Percentiles rank a stretch among this genome's conserved stretches.
phyloP scores from a whole-genome alignment of 805 yeast genomes.

The Blastobotrys peoriensis region DNA sequence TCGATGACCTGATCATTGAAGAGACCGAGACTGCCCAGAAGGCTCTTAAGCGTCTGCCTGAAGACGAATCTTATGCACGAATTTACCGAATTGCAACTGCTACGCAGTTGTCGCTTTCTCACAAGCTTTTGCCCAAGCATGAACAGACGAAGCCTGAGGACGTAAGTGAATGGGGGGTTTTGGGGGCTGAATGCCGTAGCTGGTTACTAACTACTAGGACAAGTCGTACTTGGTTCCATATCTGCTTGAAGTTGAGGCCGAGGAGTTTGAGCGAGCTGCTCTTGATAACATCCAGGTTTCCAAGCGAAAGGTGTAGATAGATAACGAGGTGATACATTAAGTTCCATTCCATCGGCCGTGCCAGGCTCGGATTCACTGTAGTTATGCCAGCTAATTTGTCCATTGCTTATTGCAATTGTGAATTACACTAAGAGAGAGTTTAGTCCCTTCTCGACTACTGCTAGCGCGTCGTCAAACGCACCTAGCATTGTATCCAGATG shows the following conservation, averaged over 20 bases:
- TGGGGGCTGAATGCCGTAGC: neutral
- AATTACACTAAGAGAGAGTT: neutral
- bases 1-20: slow-evolving; percentile 82
- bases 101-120: slow-evolving; percentile 78
- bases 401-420: too few species aligned
- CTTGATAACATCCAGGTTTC: slow-evolving; percentile 66
- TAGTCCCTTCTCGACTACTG: slow-evolving; percentile 15
- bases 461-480: slow-evolving; percentile 24
- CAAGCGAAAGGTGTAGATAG: neutral
- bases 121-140: slow-evolving; percentile 74
- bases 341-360: too few species aligned
- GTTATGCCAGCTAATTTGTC: slow-evolving; percentile 6
- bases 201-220: slow-evolving; percentile 19
- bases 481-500: slow-evolving; percentile 30
- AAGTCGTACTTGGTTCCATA: slow-evolving; percentile 70
- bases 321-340: too few species aligned
- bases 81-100: slow-evolving; percentile 89
- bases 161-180: slow-evolving; percentile 6
- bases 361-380: neutral
- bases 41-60: slow-evolving; percentile 83
- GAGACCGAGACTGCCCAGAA: slow-evolving; percentile 82
- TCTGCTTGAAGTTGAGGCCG: slow-evolving; percentile 91
- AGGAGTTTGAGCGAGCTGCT: slow-evolving; percentile 77
- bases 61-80: slow-evolving; percentile 80
- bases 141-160: slow-evolving; percentile 76